phyloP scores from a whole-genome alignment of 768 basidiomycete species.

The Sistotremastrum niveocremeum region DNA sequence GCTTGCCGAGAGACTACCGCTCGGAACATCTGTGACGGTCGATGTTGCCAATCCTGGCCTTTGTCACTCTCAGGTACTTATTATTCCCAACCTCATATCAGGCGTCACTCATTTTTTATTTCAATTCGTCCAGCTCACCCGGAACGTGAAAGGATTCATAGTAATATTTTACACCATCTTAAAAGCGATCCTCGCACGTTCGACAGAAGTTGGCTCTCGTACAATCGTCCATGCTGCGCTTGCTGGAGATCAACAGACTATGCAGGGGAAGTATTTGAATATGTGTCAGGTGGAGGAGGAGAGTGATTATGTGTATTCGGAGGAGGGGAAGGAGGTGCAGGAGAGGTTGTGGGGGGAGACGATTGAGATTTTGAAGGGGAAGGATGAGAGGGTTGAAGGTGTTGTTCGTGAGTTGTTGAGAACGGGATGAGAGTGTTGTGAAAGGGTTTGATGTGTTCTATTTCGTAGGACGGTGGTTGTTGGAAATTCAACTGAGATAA shows the following conservation, averaged over 20 bases:
- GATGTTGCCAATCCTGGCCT: slow-evolving; percentile 29
- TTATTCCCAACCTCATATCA: too few relatives aligned
- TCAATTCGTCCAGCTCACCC: slow-evolving; percentile 13
- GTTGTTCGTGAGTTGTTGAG: slow-evolving; percentile 12
- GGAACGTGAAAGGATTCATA: slow-evolving; percentile 8
- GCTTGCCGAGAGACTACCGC: slow-evolving; percentile 19
- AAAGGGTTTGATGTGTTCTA: too few relatives aligned
- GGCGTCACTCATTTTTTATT: too few relatives aligned
- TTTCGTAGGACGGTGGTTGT: too few relatives aligned
- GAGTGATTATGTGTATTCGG: slow-evolving; percentile 21
- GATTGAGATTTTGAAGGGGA: slow-evolving; percentile 12
- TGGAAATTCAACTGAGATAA: too few relatives aligned
- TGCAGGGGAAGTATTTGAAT: slow-evolving; percentile 21
- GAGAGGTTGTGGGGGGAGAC: slow-evolving; percentile 28
- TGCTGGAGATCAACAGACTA: slow-evolving; percentile 13
- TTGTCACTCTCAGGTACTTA: slow-evolving; percentile 17
- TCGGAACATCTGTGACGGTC: slow-evolving; percentile 18
- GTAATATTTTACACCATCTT: slow-evolving; percentile 6
- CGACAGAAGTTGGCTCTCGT: slow-evolving; percentile 24
- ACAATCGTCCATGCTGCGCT: slow-evolving; percentile 23
- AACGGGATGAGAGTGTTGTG: too few relatives aligned
- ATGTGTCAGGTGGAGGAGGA: slow-evolving; percentile 16
- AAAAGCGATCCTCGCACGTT: slow-evolving; percentile 21
- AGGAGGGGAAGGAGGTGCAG: slow-evolving; percentile 17
- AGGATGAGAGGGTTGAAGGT: slow-evolving; percentile 18